Conservation (phyloP, 176 grass and related monocot genomes). For the Elymus sibiricus region DNA sequence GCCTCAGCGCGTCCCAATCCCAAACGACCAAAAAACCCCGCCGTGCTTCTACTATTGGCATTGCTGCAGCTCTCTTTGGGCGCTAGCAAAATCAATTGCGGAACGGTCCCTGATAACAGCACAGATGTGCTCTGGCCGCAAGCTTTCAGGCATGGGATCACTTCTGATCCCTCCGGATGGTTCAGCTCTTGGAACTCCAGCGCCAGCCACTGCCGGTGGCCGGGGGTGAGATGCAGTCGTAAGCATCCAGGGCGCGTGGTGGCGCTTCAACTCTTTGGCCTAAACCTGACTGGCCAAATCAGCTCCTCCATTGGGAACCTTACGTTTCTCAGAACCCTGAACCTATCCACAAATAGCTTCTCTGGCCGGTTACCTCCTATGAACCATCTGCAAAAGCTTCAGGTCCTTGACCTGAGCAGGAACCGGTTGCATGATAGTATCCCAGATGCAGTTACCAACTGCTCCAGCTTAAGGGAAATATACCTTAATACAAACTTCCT, state of each 20-base stretch:
- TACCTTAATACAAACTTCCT: background rate
- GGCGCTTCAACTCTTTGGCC: background rate
- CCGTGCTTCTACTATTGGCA: background rate
- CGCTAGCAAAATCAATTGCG: too few relatives aligned
- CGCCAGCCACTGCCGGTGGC: background rate
- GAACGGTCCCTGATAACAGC: background rate
- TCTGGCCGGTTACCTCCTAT: background rate
- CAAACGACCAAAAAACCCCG: background rate
- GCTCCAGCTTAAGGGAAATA: background rate
- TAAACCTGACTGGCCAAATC: background rate
- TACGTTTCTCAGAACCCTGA: background rate
- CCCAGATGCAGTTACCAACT: background rate
- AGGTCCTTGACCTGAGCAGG: accelerated
- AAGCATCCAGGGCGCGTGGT: background rate
- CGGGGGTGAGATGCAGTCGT: background rate
- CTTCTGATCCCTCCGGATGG: background rate
- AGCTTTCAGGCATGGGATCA: background rate
- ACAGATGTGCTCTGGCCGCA: background rate
- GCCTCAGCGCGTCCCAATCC: background rate
- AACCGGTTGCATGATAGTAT: background rate
- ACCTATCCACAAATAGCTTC: background rate
- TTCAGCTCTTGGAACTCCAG: background rate
- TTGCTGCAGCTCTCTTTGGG: too few relatives aligned
- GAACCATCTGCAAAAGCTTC: background rate
- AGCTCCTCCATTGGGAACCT: background rate